Conservation (phyloP, 2,329 filamentous ascomycete genomes). For the Aspergillus piperis region DNA sequence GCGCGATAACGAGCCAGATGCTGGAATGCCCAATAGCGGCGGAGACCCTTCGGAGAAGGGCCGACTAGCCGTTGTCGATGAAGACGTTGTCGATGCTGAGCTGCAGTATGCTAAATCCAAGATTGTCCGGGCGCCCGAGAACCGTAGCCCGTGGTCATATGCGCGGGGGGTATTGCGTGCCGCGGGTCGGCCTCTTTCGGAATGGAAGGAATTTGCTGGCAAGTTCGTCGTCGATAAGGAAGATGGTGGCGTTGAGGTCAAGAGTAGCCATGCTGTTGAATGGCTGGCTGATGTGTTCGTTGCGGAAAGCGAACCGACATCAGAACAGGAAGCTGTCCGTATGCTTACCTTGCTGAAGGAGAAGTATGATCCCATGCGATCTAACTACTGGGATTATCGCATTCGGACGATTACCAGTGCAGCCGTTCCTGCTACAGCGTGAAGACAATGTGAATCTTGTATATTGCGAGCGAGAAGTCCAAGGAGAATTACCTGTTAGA, state of each 20-base stretch:
- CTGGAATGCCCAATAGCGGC: slow-evolving; percentile 37
- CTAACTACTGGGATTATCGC: slow-evolving; percentile 88
- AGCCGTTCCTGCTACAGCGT: slow-evolving; percentile 22
- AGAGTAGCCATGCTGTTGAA: slow-evolving; percentile 61
- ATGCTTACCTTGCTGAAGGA: slow-evolving; percentile 73
- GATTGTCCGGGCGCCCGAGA: slow-evolving; percentile 81
- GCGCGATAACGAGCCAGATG: slow-evolving; percentile 43
- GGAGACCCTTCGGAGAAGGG: slow-evolving; percentile 30
- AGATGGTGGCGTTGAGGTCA: slow-evolving; percentile 52
- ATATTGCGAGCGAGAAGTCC: neutral
- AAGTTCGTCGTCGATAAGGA: slow-evolving; percentile 54
- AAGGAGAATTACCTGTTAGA: neutral
- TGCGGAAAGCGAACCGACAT: slow-evolving; percentile 36
- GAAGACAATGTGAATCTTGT: slow-evolving; percentile 6
- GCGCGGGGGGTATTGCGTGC: slow-evolving; percentile 73
- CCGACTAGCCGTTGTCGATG: slow-evolving; percentile 53
- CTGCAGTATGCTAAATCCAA: slow-evolving; percentile 71
- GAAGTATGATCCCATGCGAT: slow-evolving; percentile 87
- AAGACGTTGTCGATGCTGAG: slow-evolving; percentile 70
- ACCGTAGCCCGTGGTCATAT: slow-evolving; percentile 94
- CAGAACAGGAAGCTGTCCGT: slow-evolving; percentile 61
- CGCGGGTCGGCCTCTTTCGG: slow-evolving; percentile 54
- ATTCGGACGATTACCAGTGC: slow-evolving; percentile 49
- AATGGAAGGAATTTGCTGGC: slow-evolving; percentile 56
- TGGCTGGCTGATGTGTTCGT: slow-evolving; percentile 51